Evolutionary conservation across 352 stramenopile species (phyloP), one percentile per base, ranked within the genome.

Genomic region (Globisporangium ultimum): DNA sequence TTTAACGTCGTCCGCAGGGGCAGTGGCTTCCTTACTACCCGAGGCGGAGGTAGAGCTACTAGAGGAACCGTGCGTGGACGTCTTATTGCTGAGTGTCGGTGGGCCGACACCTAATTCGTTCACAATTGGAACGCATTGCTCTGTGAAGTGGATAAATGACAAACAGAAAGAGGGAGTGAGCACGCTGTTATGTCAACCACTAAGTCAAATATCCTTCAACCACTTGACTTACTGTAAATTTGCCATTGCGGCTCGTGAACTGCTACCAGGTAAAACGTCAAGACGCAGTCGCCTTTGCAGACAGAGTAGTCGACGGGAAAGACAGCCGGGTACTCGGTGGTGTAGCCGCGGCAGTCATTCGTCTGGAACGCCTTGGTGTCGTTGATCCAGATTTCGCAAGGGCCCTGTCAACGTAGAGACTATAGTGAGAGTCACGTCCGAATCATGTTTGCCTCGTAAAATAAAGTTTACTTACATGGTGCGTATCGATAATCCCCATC

Each of bases 181-280:
- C 24, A 5, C 24, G 24, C 24, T 32, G 24, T 5, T 32, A n/a
- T n/a, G n/a, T n/a, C n/a, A n/a, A n/a, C n/a, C n/a, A n/a, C n/a
- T n/a, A n/a, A n/a, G n/a, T n/a, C n/a, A n/a, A n/a, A n/a, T n/a
- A n/a, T n/a, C 24, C 5, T 32, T 2, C 2, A 32, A 5, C 24
- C 24, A 32, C 24, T 32, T 32, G 24, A 32, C 24, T 32, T 5
- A 32, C 24, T 79, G 68, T 87, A 81, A 5, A 78, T 61, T 55
- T 88, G 74, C 78, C 78, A 88, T 20, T 74, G 69, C 15, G 68
- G 50, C 41, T 74, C 56, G 46, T 85, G 75, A 48, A 88, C 18
- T 40, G 76, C 71, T 46, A 86, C 20, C 78, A 76, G 85, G 74
- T 82, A 86, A 60, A 88, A 88, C n/a, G 53, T 70, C 48, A 91